Evolutionary conservation across 495 filamentous ascomycete genomes (phyloP).

Genomic region (Penicillium cataractarum): DNA sequence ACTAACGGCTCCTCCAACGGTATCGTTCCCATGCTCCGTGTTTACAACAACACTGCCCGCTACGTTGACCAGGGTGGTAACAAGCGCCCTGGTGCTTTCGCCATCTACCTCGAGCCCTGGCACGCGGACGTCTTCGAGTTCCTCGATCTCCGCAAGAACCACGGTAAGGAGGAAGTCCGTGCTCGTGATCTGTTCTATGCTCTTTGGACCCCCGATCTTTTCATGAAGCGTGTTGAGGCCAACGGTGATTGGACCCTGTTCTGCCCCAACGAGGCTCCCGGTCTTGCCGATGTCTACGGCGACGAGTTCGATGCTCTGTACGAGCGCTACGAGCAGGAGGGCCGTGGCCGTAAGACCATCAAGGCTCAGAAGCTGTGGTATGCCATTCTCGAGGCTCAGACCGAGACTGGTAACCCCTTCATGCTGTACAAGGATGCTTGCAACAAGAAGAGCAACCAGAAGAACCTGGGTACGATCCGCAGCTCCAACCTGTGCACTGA

Average conservation of each 20-base stretch:
- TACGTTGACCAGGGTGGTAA: slow-evolving; percentile 99
- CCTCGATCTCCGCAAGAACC: slow-evolving; percentile 97
- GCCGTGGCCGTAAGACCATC: slow-evolving; percentile 83
- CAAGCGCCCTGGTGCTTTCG: slow-evolving; percentile 98
- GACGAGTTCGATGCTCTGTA: slow-evolving; percentile 97
- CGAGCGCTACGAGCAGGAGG: slow-evolving; percentile 89
- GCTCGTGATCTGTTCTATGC: slow-evolving; percentile 98
- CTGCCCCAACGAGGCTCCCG: slow-evolving; percentile 94
- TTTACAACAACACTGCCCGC: slow-evolving; percentile 98
- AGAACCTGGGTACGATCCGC: slow-evolving; percentile 96
- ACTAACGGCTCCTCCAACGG: slow-evolving; percentile 98
- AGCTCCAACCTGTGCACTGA: slow-evolving; percentile 99
- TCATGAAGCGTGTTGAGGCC: slow-evolving; percentile 98
- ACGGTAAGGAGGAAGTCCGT: slow-evolving; percentile 96
- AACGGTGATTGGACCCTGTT: slow-evolving; percentile 97
- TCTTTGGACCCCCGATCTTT: slow-evolving; percentile 97
- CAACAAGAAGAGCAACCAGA: slow-evolving; percentile 99
- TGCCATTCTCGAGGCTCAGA: slow-evolving; percentile 94
- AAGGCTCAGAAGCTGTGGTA: slow-evolving; percentile 99
- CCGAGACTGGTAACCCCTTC: slow-evolving; percentile 97
- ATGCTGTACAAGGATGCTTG: slow-evolving; percentile 99
- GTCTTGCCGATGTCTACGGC: slow-evolving; percentile 93
- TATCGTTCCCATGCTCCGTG: slow-evolving; percentile 94
- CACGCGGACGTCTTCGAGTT: slow-evolving; percentile 97
- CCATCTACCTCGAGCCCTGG: slow-evolving; percentile 99